Evolutionary conservation across 2,329 filamentous ascomycete genomes (phyloP), one percentile per base, ranked within the genome.

Genomic region (Diaporthe sp.): DNA sequence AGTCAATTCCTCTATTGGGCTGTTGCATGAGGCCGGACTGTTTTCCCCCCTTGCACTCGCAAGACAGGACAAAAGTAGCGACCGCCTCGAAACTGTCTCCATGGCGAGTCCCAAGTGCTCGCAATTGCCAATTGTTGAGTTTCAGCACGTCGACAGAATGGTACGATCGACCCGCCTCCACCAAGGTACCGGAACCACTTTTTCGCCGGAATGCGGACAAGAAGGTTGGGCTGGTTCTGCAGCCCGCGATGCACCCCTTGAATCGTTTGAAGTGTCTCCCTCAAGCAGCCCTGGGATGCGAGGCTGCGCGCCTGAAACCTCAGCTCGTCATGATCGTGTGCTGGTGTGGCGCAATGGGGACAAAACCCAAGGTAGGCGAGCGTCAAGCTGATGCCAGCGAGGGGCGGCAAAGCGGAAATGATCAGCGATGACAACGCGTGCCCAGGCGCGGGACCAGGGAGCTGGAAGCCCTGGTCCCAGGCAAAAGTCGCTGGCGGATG

Each of bases 131-230:
- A 68, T 39, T 68, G 31, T 49, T 72, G 71, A 51, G 55, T 61
- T 39, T 61, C 42, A 72, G 58, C 70, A 39, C n/a, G 22, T 73
- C 58, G 58, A 65, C 22, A 63, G 22, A 28, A 25, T 44, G 58
- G 58, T 60, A 53, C 44, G 53, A 51, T 63, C 67, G 49, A 37
- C 51, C 71, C 44, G 34, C 31, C 49, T 49, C 44, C 37, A 34
- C 55, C 55, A 58, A 49, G n/a, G n/a, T 49, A 39, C 65, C 31
- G 71, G 71, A 47, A 73, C 71, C 71, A 65, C 71, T 65, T 73
- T 73, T 65, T 28, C 47, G 44, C 49, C 55, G 44, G 49, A 25
- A 25, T 13, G 39, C 20, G 65, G 65, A 28, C 22, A 51, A 34
- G 53, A 68, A 37, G 28, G 34, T 31, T 42, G 47, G 47, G 65